Evolutionary conservation across 2,329 filamentous ascomycete species (phyloP).

Genomic region (Hypoxylon sp.): DNA sequence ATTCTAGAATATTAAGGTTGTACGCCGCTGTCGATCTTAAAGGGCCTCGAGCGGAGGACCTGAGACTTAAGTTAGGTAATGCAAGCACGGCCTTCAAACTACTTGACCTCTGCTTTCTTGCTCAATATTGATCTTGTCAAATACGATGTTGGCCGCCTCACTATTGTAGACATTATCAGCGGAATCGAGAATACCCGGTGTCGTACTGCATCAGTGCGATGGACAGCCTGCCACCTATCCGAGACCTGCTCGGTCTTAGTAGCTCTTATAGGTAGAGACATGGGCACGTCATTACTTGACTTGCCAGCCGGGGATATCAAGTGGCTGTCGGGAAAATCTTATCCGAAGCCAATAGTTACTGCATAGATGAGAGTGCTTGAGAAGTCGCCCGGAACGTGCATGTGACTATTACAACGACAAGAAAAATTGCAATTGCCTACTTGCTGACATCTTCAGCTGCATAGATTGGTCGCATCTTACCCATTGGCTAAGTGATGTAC

Average conservation of each 20-base stretch:
- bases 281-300: conserved; percentile 13
- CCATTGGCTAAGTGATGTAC: not conserved
- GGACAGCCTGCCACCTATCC: conserved; percentile 14
- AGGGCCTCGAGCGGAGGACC: not conserved
- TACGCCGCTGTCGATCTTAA: conserved; percentile 19
- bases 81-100: not conserved
- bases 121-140: not conserved
- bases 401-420: conserved; percentile 15
- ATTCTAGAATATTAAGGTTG: conserved; percentile 36
- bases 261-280: conserved; percentile 21
- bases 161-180: conserved; percentile 3
- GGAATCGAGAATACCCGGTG: conserved; percentile 19
- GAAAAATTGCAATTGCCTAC: not conserved
- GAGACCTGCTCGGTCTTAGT: conserved; percentile 20
- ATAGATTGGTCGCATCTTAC: not conserved
- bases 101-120: not conserved
- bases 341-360: conserved; percentile 17
- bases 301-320: conserved; percentile 2
- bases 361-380: not conserved
- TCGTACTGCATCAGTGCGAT: conserved; percentile 29
- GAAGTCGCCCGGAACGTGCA: not conserved
- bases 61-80: conserved; percentile 3
- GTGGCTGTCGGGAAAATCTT: conserved; percentile 25
- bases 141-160: not conserved
- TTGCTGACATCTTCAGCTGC: not conserved